Evolutionary conservation across 2,329 filamentous ascomycete genomes (phyloP), one percentile per base, ranked within the genome.

Genomic region (Fusarium sp.): DNA sequence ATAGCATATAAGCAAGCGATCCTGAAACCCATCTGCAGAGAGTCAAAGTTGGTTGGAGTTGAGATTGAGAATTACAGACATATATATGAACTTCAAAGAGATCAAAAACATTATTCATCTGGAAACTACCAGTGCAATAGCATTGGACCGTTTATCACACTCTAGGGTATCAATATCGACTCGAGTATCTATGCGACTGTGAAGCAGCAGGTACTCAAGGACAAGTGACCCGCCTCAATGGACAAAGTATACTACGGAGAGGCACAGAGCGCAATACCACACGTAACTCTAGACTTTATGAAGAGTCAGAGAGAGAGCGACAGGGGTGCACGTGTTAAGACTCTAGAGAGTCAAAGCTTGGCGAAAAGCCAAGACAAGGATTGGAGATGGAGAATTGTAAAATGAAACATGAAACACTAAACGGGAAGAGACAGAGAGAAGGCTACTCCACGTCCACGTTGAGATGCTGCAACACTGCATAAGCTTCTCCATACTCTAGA

Each of bases 351-450:
- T 69, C 56, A 59, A 67, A 50, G 53, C 57, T 62, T 25, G 59
- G 44, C 47, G 5, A 30, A 25, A 24, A 51, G 30, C 58, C 43
- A 66, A 38, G 57, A 63, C 57, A 58, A 43, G 65, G 65, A 65
- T 71, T 55, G 68, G 60, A 49, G 59, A 57, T 68, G 45, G 51
- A 49, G 46, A 50, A 51, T 24, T 11, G 30, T 55, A 42, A 44
- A 59, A 29, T 70, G 69, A 66, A 70, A 71, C 68, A 58, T 72
- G 69, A 72, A 72, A 72, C 69, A 72, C 60, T 53, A 72, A 70
- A 53, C 57, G 66, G 56, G 50, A 59, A 72, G 58, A 56, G 42
- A 20, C 47, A 55, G 30, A 38, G 20, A 55, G 49, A 45, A 63
- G 54, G 32, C 60, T 63, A 30, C 49, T 53, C 67, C 67, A 70